Base-by-base conservation (phyloP, 2,329 filamentous ascomycete species). In the Fusarium sulawesiense region DNA sequence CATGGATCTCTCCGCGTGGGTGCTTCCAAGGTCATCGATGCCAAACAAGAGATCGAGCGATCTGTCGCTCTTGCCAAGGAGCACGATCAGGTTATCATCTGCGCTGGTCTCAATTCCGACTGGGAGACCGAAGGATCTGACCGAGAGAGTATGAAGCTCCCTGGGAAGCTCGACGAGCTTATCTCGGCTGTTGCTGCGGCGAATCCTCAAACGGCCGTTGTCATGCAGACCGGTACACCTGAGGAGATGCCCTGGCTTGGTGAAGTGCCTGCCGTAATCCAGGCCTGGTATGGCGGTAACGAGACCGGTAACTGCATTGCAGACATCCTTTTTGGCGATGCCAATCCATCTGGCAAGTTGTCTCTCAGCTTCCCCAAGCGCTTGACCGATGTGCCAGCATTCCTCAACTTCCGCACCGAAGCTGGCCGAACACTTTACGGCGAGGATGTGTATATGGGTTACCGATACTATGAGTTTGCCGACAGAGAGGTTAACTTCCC, bases 251-350 rank as follows among this genome's bases (percentile, higher is more conserved):
- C 91, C 1, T 93, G 90, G 90, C 83, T 87, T 2, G 76, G 82
- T 18, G 79, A 84, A 32, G 86, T 87, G 4, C 78, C 80, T 10
- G 87, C 89, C 3, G 82, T 94, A 3, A 76, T 94, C 2, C 91
- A 95, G 75, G 92, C 92, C 10, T 96, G 92, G 92, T 96, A 94
- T 75, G 92, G 92, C 64, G 93, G 93, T n/a, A 93, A 96, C 75
- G 93, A 96, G 81, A 91, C 91, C 7, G 93, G 93, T 8, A 93
- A 94, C 75, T 90, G 89, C 13, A 91, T 97, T 66, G 92, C 91
- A 0, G 92, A 95, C 70, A 85, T 95, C 3, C 83, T 95, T 20
- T 92, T 93, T 68, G 93, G 92, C 49, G 87, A 90, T 66, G 86
- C 88, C 48, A 94, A 92, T 76, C 93, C 93, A 0, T 90, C 88